phyloP scores from a whole-genome alignment of 805 yeast genomes.

The Debaryomyces prosopidis region DNA sequence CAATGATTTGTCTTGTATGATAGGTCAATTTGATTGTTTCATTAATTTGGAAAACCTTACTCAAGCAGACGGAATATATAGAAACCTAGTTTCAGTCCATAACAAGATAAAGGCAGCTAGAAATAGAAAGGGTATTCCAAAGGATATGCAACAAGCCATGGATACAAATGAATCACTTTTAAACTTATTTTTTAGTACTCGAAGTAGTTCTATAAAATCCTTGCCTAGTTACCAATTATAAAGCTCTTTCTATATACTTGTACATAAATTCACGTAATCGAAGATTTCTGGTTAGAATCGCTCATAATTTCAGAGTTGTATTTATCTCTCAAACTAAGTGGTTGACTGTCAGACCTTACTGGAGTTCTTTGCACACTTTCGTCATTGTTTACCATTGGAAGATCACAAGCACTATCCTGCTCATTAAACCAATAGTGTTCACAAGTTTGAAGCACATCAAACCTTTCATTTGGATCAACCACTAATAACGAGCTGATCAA shows the following conservation, averaged over 20 bases:
- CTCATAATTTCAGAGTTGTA: slow-evolving; percentile 21
- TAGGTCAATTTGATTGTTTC: slow-evolving; percentile 69
- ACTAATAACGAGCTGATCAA: slow-evolving; percentile 62
- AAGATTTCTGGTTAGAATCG: slow-evolving; percentile 4
- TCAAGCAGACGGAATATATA: slow-evolving; percentile 17
- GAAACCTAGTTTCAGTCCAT: slow-evolving; percentile 14
- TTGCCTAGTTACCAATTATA: slow-evolving; percentile 1
- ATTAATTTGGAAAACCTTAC: slow-evolving; percentile 23
- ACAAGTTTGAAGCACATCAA: slow-evolving; percentile 37
- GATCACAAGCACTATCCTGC: slow-evolving; percentile 3
- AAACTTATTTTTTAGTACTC: slow-evolving; percentile 18
- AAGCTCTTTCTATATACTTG: not conserved
- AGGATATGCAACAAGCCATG: slow-evolving; percentile 16
- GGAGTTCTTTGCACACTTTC: slow-evolving; percentile 14
- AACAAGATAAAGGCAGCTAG: slow-evolving; percentile 12
- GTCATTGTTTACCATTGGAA: slow-evolving; percentile 1
- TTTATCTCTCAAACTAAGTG: slow-evolving; percentile 25
- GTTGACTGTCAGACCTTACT: slow-evolving; percentile 26
- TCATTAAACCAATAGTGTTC: slow-evolving; percentile 48
- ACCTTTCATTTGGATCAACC: slow-evolving; percentile 48
- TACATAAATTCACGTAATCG: slow-evolving; percentile 9
- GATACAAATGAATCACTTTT: slow-evolving; percentile 18
- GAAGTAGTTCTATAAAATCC: slow-evolving; percentile 12
- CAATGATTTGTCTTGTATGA: slow-evolving; percentile 59
- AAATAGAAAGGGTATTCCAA: slow-evolving; percentile 12